Evolutionary conservation across 2,329 filamentous ascomycete species (phyloP), one percentile per base, ranked within the genome.

Genomic region (Colletotrichum endophyticum): DNA sequence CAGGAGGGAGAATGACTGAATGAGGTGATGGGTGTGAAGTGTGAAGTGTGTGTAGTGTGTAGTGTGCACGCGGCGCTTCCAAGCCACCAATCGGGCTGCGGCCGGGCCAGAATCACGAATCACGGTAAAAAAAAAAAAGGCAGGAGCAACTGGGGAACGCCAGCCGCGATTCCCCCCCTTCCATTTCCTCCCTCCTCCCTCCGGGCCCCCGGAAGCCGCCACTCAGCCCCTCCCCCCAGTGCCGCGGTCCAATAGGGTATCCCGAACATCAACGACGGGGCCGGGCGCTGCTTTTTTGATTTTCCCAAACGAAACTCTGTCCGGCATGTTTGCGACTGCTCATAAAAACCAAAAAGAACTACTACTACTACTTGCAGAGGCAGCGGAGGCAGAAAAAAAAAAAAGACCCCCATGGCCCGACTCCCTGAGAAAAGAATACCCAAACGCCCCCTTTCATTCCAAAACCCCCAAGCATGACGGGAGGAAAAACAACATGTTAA

Each of bases 1-100:
- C 39, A 49, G 19, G 39, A 49, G 19, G 39, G 39, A 12, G 19
- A n/a, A 11, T 49, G 39, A n/a, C 5, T 49, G 19, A 49, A 49
- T 49, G 39, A 28, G 19, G 53, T 25, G 53, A 15, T 28, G 27
- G 53, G 22, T 59, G 27, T 25, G 63, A 30, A 36, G 22, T 59
- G 27, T 22, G 63, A 13, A 36, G 36, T 25, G 22, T 66, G 63
- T n/a, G 34, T n/a, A n/a, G 44, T 25, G n/a, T 66, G 19, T 49
- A 49, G 63, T 66, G 36, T 30, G 63, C 34, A 39, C 32, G 63
- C 34, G 34, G 36, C 67, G 56, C 22, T 61, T 49, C 66, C 56
- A 76, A 69, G 56, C 63, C 70, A 64, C 73, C 73, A 76, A 73
- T 73, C 73, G 63, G 73, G 57, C 70, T 28, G 64, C 27, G 57